A percentile compares a stretch with the other conserved stretches of the same genome.
phyloP scores from a whole-genome alignment of 1,139 yeast genomes.

The Schwanniomyces etchellsii region DNA sequence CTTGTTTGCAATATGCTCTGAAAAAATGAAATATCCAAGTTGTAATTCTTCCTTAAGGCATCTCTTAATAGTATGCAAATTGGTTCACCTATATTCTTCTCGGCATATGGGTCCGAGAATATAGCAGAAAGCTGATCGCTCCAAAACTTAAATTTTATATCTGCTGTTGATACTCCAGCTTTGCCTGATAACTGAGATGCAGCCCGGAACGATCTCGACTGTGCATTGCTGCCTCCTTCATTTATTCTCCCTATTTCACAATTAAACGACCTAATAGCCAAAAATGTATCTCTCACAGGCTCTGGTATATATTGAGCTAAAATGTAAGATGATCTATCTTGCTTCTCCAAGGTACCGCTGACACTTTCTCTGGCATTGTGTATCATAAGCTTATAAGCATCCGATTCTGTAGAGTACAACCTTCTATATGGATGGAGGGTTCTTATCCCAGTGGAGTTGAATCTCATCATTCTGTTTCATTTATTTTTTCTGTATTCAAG shows the following conservation, averaged over 20 bases:
- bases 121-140: constrained; percentile 43
- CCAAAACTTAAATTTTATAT: constrained; percentile 60
- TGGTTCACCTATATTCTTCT: constrained; percentile 53
- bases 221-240: constrained; percentile 36
- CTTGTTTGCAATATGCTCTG: constrained; percentile 61
- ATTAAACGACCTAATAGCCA: constrained; percentile 68
- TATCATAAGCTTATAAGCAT: constrained; percentile 16
- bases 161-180: constrained; percentile 42
- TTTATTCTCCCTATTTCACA: constrained; percentile 61
- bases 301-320: constrained; percentile 68
- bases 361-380: constrained; percentile 41
- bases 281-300: constrained; percentile 56
- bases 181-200: constrained; percentile 23
- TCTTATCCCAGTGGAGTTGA: background rate
- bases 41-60: constrained; percentile 42
- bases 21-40: constrained; percentile 50
- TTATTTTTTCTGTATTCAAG: background rate
- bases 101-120: constrained; percentile 34
- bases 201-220: constrained; percentile 27
- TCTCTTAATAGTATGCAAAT: constrained; percentile 53
- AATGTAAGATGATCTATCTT: constrained; percentile 63
- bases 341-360: constrained; percentile 31
- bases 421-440: background rate
- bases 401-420: constrained; percentile 4
- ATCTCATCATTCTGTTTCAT: background rate